phyloP scores from a whole-genome alignment of 345 rosid genomes.

The Camelina laxa region DNA sequence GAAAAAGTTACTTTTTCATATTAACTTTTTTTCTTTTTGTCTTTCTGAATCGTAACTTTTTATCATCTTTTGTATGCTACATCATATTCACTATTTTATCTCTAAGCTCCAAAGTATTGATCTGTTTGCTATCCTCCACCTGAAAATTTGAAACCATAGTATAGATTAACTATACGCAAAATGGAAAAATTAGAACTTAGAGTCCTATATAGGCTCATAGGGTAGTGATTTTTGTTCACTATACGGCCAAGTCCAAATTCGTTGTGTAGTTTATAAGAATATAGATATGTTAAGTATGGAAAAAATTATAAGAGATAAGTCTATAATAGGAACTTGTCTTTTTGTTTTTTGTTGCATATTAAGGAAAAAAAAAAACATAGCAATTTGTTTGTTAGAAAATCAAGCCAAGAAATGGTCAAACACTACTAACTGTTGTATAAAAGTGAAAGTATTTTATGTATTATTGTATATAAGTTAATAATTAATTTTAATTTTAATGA shows the following conservation, averaged over 20 bases:
- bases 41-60: too few species aligned
- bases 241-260: background rate
- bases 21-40: background rate
- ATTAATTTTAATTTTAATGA: background rate
- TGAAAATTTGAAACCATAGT: slow-evolving; percentile 29
- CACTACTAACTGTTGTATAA: background rate
- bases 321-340: background rate
- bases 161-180: background rate
- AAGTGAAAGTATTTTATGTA: background rate
- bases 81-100: slow-evolving; percentile 30
- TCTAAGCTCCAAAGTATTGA: slow-evolving; percentile 32
- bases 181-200: background rate
- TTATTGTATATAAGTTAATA: too few species aligned
- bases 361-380: background rate
- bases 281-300: background rate
- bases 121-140: slow-evolving; percentile 20
- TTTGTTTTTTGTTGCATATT: background rate
- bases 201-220: background rate
- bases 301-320: background rate
- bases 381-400: background rate
- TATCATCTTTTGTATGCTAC: background rate
- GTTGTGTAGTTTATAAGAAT: background rate
- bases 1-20: too few species aligned
- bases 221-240: background rate
- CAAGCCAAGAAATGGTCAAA: background rate